A percentile compares a stretch with the other conserved stretches of the same genome.
These are phyloP conservation scores for Sapria himalayana DNA, from an alignment of 345 rosid genomes.

Conservation along the genomic window DNA sequence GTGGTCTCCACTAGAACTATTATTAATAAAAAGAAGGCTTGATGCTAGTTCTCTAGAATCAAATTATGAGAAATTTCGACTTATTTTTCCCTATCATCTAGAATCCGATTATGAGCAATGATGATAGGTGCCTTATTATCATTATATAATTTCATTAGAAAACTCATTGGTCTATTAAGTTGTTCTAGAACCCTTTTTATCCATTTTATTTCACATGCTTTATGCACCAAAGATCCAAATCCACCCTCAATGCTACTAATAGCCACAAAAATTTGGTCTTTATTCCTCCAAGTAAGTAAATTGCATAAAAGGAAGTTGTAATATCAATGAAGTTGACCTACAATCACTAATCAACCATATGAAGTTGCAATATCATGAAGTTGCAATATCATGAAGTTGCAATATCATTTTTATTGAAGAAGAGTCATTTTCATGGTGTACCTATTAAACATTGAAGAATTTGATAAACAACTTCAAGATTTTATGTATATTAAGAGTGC, in stretches of 20 bases:
- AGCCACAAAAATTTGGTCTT: neutral
- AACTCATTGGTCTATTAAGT: neutral
- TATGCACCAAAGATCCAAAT: neutral
- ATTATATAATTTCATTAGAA: neutral
- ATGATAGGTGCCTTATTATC: neutral
- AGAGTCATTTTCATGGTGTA: neutral
- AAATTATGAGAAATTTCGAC: too few relatives aligned
- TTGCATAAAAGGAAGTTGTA: too few relatives aligned
- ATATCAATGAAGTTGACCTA: too few relatives aligned
- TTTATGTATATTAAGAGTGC: neutral
- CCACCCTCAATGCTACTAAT: neutral
- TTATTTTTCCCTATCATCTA: too few relatives aligned
- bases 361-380: neutral
- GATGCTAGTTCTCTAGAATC: too few relatives aligned
- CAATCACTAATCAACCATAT: neutral
- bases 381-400: neutral
- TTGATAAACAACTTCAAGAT: neutral
- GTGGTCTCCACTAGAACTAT: too few relatives aligned
- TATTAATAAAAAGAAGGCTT: too few relatives aligned
- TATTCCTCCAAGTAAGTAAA: too few relatives aligned
- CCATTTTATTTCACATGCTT: neutral
- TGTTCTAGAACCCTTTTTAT: neutral
- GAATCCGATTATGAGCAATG: too few relatives aligned
- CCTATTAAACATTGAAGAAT: too few relatives aligned
- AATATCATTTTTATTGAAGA: neutral